phyloP scores from a whole-genome alignment of 2,329 filamentous ascomycete species.

The Fusarium solani-melongenae region DNA sequence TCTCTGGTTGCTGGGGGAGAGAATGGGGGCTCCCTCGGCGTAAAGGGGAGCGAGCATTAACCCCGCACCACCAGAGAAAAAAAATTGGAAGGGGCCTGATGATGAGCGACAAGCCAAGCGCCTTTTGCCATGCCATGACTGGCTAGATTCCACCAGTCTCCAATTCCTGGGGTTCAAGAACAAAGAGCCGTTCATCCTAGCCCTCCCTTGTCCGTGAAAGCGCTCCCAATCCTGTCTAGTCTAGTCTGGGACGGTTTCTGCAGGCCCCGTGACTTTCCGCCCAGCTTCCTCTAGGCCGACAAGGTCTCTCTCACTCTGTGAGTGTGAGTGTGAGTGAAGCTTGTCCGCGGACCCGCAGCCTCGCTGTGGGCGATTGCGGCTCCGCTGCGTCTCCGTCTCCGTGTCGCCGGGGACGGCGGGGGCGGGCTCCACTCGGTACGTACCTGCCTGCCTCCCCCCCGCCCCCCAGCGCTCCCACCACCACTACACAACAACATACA shows the following conservation, averaged over 20 bases:
- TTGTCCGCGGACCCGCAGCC: slow-evolving; percentile 43
- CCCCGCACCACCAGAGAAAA: slow-evolving; percentile 34
- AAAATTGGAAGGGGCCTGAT: neutral
- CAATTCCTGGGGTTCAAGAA: slow-evolving; percentile 23
- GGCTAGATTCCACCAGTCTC: slow-evolving; percentile 19
- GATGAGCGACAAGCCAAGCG: neutral
- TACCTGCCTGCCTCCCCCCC: neutral
- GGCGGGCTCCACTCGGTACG: slow-evolving; percentile 18
- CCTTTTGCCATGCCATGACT: slow-evolving; percentile 11
- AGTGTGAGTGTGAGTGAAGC: neutral
- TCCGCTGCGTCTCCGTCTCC: slow-evolving; percentile 44
- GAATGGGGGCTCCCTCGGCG: slow-evolving; percentile 30
- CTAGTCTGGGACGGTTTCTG: neutral
- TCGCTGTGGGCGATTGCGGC: slow-evolving; percentile 39
- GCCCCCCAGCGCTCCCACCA: slow-evolving; percentile 6
- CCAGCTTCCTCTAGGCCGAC: slow-evolving; percentile 39
- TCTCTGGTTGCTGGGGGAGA: slow-evolving; percentile 23
- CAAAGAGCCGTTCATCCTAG: slow-evolving; percentile 35
- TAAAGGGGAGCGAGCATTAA: slow-evolving; percentile 42
- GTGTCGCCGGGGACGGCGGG: slow-evolving; percentile 36
- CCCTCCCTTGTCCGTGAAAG: neutral
- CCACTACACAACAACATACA: neutral
- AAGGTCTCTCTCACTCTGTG: neutral
- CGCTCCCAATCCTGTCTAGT: slow-evolving; percentile 13
- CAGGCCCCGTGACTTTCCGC: slow-evolving; percentile 33